Base-by-base conservation (phyloP, 768 basidiomycete genomes). In the Mycena polygramma region DNA sequence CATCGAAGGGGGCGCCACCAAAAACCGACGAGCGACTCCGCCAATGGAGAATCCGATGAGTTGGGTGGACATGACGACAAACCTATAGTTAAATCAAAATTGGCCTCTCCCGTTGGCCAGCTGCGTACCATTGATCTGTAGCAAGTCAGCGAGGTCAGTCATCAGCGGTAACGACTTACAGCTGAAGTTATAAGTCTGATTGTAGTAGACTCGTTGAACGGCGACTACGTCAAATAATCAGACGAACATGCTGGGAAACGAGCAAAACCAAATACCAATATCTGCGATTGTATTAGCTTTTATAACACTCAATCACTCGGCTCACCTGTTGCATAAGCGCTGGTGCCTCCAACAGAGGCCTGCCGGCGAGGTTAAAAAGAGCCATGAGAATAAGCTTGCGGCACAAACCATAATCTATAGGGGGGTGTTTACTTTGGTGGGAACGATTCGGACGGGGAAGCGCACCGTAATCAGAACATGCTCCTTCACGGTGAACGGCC, bases 11-110 rank as follows among this genome's bases (percentile, higher is more conserved):
- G 90, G 92, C 66, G 89, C 85, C 43, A 92, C 94, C 41, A 95
- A 85, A 85, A 94, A 94, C 14, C 94, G 90, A 35, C 91, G 88
- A 5, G 88, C 72, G 83, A 94, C 73, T 75, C 89, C 76, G 83
- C 94, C 94, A 64, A 94, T 89, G 5, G 93, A 94, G 83, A 95
- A 95, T 10, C 94, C 93, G 59, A 94, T 93, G 59, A 94, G 82
- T 75, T 92, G 91, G 0, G 90, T 90, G 36, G 89, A 91, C 81
- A 94, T 89, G 26, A 94, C 91, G 22, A 94, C 80, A 79, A 94
- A 87, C 90, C 66, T 65, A 26, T 0, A 5, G 14, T 17, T 6
- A 2, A n/a, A 46, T 22, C 46, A 52, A 43, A 36, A 0, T 26
- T 10, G 3, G 20, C 4, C 7, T 7, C 11, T 7, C n/a, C 30